Conservation (phyloP, 306 rosid species). For the Casuarina equisetifolia region DNA sequence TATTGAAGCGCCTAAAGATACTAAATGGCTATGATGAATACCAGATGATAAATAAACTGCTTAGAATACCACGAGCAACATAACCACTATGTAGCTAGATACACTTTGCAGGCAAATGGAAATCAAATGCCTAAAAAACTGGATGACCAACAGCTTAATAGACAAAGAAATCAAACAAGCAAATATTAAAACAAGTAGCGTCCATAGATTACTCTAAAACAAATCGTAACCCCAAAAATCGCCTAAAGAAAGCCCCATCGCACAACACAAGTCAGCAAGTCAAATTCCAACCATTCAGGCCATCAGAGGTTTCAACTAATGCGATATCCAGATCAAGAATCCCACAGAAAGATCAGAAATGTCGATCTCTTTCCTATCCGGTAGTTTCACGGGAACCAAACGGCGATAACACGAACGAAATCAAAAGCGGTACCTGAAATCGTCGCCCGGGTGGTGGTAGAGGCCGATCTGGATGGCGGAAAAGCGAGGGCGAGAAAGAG, state of each 20-base stretch:
- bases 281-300: background rate
- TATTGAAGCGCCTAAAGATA: background rate
- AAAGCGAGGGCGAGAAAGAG: background rate
- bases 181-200: background rate
- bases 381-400: background rate
- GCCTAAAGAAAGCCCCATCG: background rate
- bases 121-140: background rate
- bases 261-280: background rate
- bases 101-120: background rate
- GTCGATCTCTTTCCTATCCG: background rate
- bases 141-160: background rate
- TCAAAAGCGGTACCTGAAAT: conserved; percentile 1
- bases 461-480: background rate
- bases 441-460: background rate
- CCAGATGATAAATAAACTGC: background rate
- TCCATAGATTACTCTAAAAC: background rate
- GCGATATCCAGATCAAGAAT: background rate
- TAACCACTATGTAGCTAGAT: background rate
- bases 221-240: background rate
- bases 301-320: background rate
- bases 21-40: background rate
- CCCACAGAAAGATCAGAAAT: background rate
- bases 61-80: background rate
- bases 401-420: background rate
- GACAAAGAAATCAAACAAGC: background rate